A percentile compares a stretch with the other conserved stretches of the same genome.
Evolutionary conservation across 2,329 filamentous ascomycete species (phyloP).

Genomic region (Ophiostoma sp.): DNA sequence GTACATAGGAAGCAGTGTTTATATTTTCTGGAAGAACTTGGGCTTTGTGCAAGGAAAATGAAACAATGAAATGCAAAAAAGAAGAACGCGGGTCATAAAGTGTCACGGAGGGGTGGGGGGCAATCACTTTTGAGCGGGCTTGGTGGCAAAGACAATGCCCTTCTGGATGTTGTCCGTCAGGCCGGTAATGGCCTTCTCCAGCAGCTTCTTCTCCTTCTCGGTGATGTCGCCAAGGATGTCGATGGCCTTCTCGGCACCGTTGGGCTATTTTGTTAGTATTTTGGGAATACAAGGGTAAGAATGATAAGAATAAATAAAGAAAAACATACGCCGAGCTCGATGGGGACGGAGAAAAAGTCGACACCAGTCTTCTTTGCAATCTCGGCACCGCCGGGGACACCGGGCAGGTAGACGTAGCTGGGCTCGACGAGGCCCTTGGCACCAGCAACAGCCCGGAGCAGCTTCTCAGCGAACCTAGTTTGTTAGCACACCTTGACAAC

Average conservation of each 20-base stretch:
- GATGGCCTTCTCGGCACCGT: slow-evolving; percentile 77
- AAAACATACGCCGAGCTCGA: slow-evolving; percentile 83
- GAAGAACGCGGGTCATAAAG: slow-evolving; percentile 10
- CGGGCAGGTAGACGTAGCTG: slow-evolving; percentile 90
- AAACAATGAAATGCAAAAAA: neutral
- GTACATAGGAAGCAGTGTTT: slow-evolving; percentile 12
- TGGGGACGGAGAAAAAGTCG: slow-evolving; percentile 94
- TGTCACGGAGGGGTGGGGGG: slow-evolving; percentile 29
- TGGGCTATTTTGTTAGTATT: slow-evolving; percentile 52
- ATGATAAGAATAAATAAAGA: slow-evolving; percentile 17
- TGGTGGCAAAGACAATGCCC: slow-evolving; percentile 84
- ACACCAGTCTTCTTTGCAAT: slow-evolving; percentile 76
- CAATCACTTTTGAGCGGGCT: slow-evolving; percentile 81
- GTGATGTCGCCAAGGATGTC: slow-evolving; percentile 74
- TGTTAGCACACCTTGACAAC: slow-evolving; percentile 15
- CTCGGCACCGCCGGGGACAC: slow-evolving; percentile 79
- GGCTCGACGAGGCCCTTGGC: slow-evolving; percentile 92
- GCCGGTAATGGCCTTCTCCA: slow-evolving; percentile 68
- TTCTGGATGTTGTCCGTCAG: slow-evolving; percentile 92
- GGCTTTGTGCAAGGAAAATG: slow-evolving; percentile 14
- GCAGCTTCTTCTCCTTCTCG: slow-evolving; percentile 82
- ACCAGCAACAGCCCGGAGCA: slow-evolving; percentile 81
- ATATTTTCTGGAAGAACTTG: slow-evolving; percentile 15
- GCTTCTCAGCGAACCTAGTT: slow-evolving; percentile 83
- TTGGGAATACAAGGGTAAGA: neutral